Percentiles rank a stretch among this genome's conserved stretches.
Conservation (phyloP, 208 protist genomes). For the Borovskyia barvae region DNA sequence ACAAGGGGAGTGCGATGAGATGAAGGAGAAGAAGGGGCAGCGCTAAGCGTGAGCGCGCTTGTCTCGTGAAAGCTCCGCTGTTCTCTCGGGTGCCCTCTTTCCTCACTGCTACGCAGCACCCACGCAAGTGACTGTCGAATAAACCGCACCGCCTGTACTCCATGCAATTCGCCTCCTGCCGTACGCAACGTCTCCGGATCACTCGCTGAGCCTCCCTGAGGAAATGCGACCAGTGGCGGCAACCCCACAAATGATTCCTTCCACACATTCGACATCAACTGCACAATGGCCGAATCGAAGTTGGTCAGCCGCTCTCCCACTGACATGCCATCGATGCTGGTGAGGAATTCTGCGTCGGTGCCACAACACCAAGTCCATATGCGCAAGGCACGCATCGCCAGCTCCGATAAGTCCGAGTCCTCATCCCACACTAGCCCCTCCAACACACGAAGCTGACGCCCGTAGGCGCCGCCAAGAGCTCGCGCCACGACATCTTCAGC, state of each 20-base stretch:
- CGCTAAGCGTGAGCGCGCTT: no score
- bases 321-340: no score
- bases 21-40: no score
- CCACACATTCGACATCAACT: no score
- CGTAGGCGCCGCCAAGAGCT: constrained; percentile 7
- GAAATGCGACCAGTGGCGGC: no score
- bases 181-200: not conserved
- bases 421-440: constrained; percentile 3
- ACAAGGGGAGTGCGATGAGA: no score
- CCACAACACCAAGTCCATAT: constrained; percentile 11
- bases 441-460: constrained; percentile 15
- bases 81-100: no score
- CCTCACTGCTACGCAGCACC: constrained; percentile 5
- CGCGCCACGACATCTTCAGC: constrained; percentile 18
- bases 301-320: no score
- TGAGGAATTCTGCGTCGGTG: no score
- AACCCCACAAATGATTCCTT: no score
- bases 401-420: constrained; percentile 5
- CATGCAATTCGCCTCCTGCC: not conserved
- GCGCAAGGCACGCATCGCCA: constrained; percentile 13
- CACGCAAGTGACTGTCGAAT: constrained; percentile 1
- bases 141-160: not conserved
- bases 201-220: no score
- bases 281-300: not conserved
- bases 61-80: no score